These are phyloP conservation scores for Fonticula alba DNA, from an alignment of 78 protist species.

Conservation along the genomic window DNA sequence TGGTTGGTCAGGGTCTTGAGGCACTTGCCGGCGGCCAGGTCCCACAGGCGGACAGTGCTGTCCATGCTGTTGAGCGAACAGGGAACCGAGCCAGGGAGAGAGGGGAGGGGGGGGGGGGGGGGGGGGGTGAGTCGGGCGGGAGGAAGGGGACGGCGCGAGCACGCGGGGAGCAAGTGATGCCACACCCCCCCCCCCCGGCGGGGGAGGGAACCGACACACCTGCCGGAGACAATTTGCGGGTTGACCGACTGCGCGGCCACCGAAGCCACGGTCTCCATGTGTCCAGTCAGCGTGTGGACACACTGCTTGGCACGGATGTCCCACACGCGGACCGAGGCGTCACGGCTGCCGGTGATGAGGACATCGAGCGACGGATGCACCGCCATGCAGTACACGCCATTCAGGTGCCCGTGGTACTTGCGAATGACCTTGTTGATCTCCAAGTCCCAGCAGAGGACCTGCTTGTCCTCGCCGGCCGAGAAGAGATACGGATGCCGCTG, in stretches of 20 bases:
- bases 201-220: not conserved
- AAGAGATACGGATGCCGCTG: slow-evolving; percentile 84
- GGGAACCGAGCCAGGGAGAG: slow-evolving; percentile 21
- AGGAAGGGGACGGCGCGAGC: not conserved
- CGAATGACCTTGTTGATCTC: slow-evolving; percentile 67
- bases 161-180: not conserved
- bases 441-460: slow-evolving; percentile 89
- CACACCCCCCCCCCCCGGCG: too few species aligned
- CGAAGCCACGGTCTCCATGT: slow-evolving; percentile 39
- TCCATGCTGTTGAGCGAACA: slow-evolving; percentile 26
- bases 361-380: slow-evolving; percentile 91
- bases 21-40: slow-evolving; percentile 47
- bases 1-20: slow-evolving; percentile 76
- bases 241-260: slow-evolving; percentile 49
- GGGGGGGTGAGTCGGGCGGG: not conserved
- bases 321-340: slow-evolving; percentile 72
- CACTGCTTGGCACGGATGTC: slow-evolving; percentile 72
- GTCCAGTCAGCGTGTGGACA: slow-evolving; percentile 59
- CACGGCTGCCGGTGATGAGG: slow-evolving; percentile 91
- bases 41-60: slow-evolving; percentile 87
- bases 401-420: slow-evolving; percentile 81
- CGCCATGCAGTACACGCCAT: slow-evolving; percentile 53
- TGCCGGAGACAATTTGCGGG: slow-evolving; percentile 50
- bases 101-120: slow-evolving; percentile 25
- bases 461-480: slow-evolving; percentile 87